These are phyloP conservation scores for Penicillium sp. DNA, from an alignment of 2,329 filamentous ascomycete genomes.

Conservation along the genomic window DNA sequence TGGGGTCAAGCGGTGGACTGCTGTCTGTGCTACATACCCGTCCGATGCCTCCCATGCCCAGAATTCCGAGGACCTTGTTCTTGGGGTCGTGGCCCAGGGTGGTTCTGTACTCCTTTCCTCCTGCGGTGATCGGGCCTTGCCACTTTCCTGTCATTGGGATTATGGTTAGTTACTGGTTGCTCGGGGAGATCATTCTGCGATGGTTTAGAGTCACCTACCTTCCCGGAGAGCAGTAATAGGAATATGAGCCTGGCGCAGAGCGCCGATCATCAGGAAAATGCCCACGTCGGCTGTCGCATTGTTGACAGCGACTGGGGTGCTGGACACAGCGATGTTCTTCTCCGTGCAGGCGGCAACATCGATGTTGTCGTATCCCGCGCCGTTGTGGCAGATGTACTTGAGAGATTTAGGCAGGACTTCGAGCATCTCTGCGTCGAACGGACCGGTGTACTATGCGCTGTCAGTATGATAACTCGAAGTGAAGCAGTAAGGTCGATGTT, in stretches of 20 bases:
- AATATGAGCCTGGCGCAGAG: slow-evolving; percentile 46
- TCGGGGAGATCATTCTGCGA: too few species aligned
- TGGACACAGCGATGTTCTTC: slow-evolving; percentile 45
- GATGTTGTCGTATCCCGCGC: slow-evolving; percentile 62
- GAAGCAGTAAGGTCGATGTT: background rate
- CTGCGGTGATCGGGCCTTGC: slow-evolving; percentile 35
- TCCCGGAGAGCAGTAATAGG: slow-evolving; percentile 44
- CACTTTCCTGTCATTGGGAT: slow-evolving; percentile 34
- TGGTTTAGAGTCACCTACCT: slow-evolving; percentile 28
- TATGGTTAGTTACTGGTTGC: background rate
- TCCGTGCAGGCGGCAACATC: slow-evolving; percentile 55
- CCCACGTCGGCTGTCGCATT: slow-evolving; percentile 50
- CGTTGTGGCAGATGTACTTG: slow-evolving; percentile 55
- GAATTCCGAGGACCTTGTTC: slow-evolving; percentile 47
- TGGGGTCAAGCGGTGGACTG: background rate
- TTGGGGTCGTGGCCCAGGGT: slow-evolving; percentile 47
- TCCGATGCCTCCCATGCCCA: slow-evolving; percentile 52
- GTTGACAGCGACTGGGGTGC: slow-evolving; percentile 49
- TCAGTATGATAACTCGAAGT: background rate
- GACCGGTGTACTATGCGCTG: slow-evolving; percentile 41
- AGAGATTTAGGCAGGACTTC: slow-evolving; percentile 46
- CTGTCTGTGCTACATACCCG: slow-evolving; percentile 33
- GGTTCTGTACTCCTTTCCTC: slow-evolving; percentile 17
- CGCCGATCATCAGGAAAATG: slow-evolving; percentile 51
- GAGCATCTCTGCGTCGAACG: slow-evolving; percentile 51